Evolutionary conservation across 1,139 yeast genomes (phyloP), one percentile per base, ranked within the genome.

Genomic region (Debaryomyces robertsiae): DNA sequence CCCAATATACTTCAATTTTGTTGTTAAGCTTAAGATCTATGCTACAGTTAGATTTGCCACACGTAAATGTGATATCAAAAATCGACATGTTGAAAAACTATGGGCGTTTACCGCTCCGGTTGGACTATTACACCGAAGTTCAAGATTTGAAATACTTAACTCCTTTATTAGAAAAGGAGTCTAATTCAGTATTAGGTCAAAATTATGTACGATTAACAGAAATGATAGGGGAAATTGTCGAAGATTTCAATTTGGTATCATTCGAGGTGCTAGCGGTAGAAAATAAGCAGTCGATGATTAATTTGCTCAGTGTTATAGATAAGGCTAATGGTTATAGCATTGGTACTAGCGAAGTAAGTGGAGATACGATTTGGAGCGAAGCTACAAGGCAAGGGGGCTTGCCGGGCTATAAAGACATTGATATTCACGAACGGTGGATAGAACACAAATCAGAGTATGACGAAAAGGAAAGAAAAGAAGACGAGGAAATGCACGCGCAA

Each of bases 341-440:
- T 67, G 99, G 99, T 0, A 69, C 90, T 2, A 85, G 90, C 25
- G 99, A 94, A 52, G 74, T 91, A 10, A 96, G 97, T 3, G 98
- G 98, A 13, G 99, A 94, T 58, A 79, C 94, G 0, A 82, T 93
- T 3, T 94, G 98, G 98, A 86, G 91, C 11, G 96, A 91, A 52
- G 96, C 97, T 0, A 78, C 93, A 1, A 74, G 98, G 47, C 93
- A 87, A 52, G 81, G 83, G 4, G 87, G 90, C 2, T 63, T 68
- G 40, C 71, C 75, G 0, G 79, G 75, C 3, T 54, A 53, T 33
- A 73, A 71, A 38, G 69, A 66, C 14, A 71, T 83, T 5, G 96
- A 91, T 57, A 79, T 90, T 5, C 98, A 94, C 52, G 98, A 94
- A 51, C 72, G 99, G 46, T 94, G 99, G 99, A 79, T 94, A 9